These are phyloP conservation scores for Mangifera indica DNA, from an alignment of 345 rosid species.

Conservation along the genomic window DNA sequence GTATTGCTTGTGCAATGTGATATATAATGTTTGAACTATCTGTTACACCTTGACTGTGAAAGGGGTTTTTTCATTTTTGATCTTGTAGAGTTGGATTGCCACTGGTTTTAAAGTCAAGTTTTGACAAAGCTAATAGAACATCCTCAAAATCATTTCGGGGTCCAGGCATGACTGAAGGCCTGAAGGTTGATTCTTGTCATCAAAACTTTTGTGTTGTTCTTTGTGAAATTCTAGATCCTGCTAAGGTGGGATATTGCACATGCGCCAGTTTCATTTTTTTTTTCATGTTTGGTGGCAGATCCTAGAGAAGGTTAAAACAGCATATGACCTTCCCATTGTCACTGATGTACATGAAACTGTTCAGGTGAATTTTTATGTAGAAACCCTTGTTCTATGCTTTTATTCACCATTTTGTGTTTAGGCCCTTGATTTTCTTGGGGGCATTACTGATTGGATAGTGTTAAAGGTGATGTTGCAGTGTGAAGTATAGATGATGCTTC, in stretches of 20 bases:
- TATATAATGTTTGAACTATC: background rate
- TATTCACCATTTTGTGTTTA: background rate
- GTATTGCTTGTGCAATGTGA: background rate
- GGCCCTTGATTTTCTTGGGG: background rate
- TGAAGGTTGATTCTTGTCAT: constrained; percentile 50
- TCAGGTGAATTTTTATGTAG: constrained; percentile 50
- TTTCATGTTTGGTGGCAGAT: constrained; percentile 52
- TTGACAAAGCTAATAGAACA: constrained; percentile 95
- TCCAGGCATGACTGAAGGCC: constrained; percentile 89
- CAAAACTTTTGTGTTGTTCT: background rate
- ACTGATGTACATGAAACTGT: constrained; percentile 90
- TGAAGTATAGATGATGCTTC: background rate
- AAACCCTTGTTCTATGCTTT: background rate
- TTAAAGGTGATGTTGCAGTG: background rate
- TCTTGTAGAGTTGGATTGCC: constrained; percentile 79
- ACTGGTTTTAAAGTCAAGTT: constrained; percentile 90
- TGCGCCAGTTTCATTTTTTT: constrained; percentile 7
- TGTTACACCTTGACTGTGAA: background rate
- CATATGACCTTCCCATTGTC: constrained; percentile 78
- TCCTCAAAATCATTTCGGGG: constrained; percentile 96
- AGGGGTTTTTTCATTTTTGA: background rate
- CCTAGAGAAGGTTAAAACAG: constrained; percentile 90
- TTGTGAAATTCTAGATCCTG: background rate
- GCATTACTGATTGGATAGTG: background rate
- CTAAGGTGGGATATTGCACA: background rate